phyloP scores from a whole-genome alignment of 2,329 filamentous ascomycete genomes.

The Diplocarpon rosae region DNA sequence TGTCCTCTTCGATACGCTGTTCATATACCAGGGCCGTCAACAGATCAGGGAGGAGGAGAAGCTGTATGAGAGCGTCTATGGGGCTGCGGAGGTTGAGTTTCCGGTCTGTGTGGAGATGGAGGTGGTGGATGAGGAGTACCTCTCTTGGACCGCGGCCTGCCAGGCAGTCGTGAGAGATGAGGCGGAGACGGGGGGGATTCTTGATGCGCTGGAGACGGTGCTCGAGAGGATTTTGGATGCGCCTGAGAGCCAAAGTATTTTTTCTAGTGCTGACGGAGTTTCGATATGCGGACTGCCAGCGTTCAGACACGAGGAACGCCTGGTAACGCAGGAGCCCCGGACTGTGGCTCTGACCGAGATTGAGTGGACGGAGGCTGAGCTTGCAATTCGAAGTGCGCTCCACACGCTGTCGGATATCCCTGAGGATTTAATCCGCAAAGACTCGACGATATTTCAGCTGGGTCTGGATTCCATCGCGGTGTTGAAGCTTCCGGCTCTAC shows the following conservation, averaged over 20 bases:
- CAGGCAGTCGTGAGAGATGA: slow-evolving; percentile 43
- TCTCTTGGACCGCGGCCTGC: slow-evolving; percentile 65
- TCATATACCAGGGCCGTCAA: slow-evolving; percentile 51
- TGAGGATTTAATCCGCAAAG: slow-evolving; percentile 43
- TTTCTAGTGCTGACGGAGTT: slow-evolving; percentile 39
- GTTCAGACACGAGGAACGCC: slow-evolving; percentile 24
- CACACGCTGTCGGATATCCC: slow-evolving; percentile 50
- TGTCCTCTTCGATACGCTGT: slow-evolving; percentile 50
- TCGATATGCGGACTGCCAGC: slow-evolving; percentile 54
- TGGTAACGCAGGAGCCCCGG: too few species aligned
- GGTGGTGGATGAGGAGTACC: slow-evolving; percentile 33
- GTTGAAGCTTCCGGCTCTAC: slow-evolving; percentile 66
- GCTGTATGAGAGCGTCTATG: slow-evolving; percentile 27
- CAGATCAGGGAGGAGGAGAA: neutral
- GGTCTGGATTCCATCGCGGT: slow-evolving; percentile 87
- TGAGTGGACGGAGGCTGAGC: slow-evolving; percentile 28
- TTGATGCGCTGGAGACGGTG: slow-evolving; percentile 48
- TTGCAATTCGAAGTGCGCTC: slow-evolving; percentile 37
- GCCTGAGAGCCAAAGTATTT: slow-evolving; percentile 40
- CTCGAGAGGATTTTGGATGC: slow-evolving; percentile 43
- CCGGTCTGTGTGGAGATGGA: slow-evolving; percentile 77
- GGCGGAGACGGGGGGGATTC: slow-evolving; percentile 36
- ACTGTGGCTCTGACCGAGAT: neutral
- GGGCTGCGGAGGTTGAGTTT: slow-evolving; percentile 64
- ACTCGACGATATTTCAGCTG: slow-evolving; percentile 66